Evolutionary conservation across 352 stramenopile species (phyloP), one percentile per base, ranked within the genome.

Genomic region (Globisporangium nodosum): DNA sequence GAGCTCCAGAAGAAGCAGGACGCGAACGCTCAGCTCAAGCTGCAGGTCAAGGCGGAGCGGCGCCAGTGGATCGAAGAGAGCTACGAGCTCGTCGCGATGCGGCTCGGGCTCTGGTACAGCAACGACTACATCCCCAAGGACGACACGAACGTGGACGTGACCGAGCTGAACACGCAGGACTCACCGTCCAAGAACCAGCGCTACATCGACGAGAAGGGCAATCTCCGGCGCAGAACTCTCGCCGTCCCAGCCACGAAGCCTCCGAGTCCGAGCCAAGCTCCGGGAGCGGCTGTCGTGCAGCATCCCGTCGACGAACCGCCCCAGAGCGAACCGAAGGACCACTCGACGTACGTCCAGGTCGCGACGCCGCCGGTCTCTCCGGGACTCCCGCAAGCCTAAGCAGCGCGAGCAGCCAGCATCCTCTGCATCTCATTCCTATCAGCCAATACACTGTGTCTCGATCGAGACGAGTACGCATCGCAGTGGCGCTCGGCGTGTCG

Each of bases 191-290:
- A 68, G 27, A 52, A 61, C 18, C 60, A 71, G 45, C 61, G 66
- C 16, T 87, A 73, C 53, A 74, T 87, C 52, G 77, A 87, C 37
- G 8, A 64, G 0, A 63, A 74, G 15, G 74, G 74, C 0, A 87
- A 87, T 49, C 52, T 85, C 18, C 71, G 75, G 11, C 73, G 74
- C 31, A 63, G 69, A 12, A 9, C 18, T 7, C 1, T 0, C 16
- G 16, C 31, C 7, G 27, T 16, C 8, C n/a, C 3, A 18, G 47
- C 18, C 8, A 11, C 47, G 5, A 24, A 33, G 30, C 21, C n/a
- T 11, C 30, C 31, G 9, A 21, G 18, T 2, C 3, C 16, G 24
- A n/a, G 2, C 15, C 21, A 15, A 15, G 21, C 54, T 18, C 15
- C 45, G 42, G 15, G 18, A 35, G n/a, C 39, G 30, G 15, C 7